Conservation (phyloP, 1,139 yeast species). For the Yamadazyma triangularis region DNA sequence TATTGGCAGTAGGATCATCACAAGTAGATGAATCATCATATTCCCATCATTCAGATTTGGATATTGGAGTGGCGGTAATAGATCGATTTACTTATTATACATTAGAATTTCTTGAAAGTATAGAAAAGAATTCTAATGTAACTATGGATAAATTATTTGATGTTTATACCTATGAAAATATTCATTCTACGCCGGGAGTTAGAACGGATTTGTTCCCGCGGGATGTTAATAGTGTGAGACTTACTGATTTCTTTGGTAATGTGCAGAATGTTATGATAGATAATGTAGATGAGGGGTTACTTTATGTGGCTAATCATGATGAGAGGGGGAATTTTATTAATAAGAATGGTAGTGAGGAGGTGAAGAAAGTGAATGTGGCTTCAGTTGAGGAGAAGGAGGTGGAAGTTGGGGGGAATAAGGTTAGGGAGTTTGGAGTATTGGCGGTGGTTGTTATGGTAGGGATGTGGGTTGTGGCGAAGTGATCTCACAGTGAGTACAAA, state of each 20-base stretch:
- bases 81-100: slow-evolving; percentile 94
- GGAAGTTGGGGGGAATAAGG: no score
- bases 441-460: slow-evolving; percentile 16
- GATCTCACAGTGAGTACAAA: no score
- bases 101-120: slow-evolving; percentile 78
- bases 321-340: slow-evolving; percentile 18
- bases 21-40: slow-evolving; percentile 85
- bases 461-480: slow-evolving; percentile 19
- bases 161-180: slow-evolving; percentile 76
- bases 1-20: slow-evolving; percentile 92
- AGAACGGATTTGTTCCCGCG: slow-evolving; percentile 74
- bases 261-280: slow-evolving; percentile 80
- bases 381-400: no score
- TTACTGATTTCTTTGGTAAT: slow-evolving; percentile 94
- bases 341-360: no score
- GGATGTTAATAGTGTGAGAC: slow-evolving; percentile 61
- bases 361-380: no score
- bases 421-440: slow-evolving; percentile 13
- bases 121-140: slow-evolving; percentile 66
- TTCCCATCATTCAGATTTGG: slow-evolving; percentile 93
- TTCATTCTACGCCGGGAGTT: slow-evolving; percentile 91
- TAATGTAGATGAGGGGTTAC: slow-evolving; percentile 43
- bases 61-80: slow-evolving; percentile 95
- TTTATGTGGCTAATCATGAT: slow-evolving; percentile 28
- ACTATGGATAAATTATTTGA: slow-evolving; percentile 83